Evolutionary conservation across 805 yeast species (phyloP).

Genomic region (Yamadazyma scolyti): DNA sequence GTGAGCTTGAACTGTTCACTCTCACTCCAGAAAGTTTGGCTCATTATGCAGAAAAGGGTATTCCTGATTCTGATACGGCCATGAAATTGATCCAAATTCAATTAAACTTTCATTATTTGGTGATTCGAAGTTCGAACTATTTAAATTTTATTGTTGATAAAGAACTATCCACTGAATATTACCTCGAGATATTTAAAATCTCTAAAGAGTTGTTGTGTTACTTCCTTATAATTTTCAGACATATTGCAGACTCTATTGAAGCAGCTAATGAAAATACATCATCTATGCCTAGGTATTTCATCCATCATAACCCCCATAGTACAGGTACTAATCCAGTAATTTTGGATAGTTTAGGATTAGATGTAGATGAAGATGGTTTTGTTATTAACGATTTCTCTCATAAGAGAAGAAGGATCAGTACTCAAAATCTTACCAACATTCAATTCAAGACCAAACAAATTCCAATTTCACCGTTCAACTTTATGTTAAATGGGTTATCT

Average conservation of each 20-base stretch:
- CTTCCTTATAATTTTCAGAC: conserved; percentile 35
- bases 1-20: conserved; percentile 12
- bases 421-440: conserved; percentile 6
- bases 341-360: conserved; percentile 36
- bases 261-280: conserved; percentile 1
- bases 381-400: conserved; percentile 42
- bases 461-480: conserved; percentile 37
- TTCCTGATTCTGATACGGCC: conserved; percentile 38
- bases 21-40: conserved; percentile 16
- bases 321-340: conserved; percentile 19
- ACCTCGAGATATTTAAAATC: conserved; percentile 31
- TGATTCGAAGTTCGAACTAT: conserved; percentile 41
- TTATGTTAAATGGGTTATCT: conserved; percentile 40
- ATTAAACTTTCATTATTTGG: conserved; percentile 39
- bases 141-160: conserved; percentile 40
- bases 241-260: conserved; percentile 16
- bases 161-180: conserved; percentile 33
- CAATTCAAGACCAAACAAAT: conserved; percentile 20
- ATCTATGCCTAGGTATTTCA: conserved; percentile 5
- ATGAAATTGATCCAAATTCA: conserved; percentile 40
- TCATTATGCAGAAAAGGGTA: conserved; percentile 25
- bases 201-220: conserved; percentile 36
- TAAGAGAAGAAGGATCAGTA: conserved; percentile 25
- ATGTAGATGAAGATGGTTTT: conserved; percentile 44
- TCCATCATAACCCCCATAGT: conserved; percentile 15